Conservation (phyloP, 2,329 filamentous ascomycete genomes). For the Colletotrichum gloeosporioides region DNA sequence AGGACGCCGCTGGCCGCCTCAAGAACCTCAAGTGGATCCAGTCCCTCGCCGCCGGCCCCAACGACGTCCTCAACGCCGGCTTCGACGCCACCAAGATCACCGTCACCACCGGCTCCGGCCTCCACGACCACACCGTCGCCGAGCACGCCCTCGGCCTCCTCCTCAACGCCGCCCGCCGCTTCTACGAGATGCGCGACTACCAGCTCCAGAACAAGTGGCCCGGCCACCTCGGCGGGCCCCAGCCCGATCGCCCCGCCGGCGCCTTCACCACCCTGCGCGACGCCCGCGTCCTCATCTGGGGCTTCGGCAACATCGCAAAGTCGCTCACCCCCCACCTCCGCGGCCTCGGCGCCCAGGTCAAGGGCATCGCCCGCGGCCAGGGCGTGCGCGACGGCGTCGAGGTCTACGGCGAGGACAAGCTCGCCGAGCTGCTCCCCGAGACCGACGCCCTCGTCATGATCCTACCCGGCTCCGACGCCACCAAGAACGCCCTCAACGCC, state of each 20-base stretch:
- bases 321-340: constrained; percentile 59
- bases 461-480: constrained; percentile 62
- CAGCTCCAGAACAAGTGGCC: constrained; percentile 65
- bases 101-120: constrained; percentile 67
- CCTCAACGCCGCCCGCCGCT: constrained; percentile 59
- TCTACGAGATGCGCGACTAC: constrained; percentile 68
- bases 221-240: constrained; percentile 64
- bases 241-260: constrained; percentile 61
- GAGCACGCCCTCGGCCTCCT: constrained; percentile 68
- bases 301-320: constrained; percentile 72
- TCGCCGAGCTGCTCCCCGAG: constrained; percentile 56
- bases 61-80: constrained; percentile 67
- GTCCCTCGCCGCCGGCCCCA: constrained; percentile 69
- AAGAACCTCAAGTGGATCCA: constrained; percentile 69
- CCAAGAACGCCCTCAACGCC: constrained; percentile 58
- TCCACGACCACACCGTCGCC: constrained; percentile 69
- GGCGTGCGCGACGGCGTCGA: constrained; percentile 65
- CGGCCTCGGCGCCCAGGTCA: constrained; percentile 62
- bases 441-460: constrained; percentile 74
- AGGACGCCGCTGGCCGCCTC: constrained; percentile 60
- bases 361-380: constrained; percentile 59
- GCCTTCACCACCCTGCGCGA: constrained; percentile 65
- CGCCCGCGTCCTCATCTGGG: constrained; percentile 66
- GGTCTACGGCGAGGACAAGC: constrained; percentile 59
- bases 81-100: constrained; percentile 56